Percentiles rank a stretch among this genome's conserved stretches.
These are phyloP conservation scores for Lantana camara DNA, from an alignment of 257 asterid species.

Conservation along the genomic window DNA sequence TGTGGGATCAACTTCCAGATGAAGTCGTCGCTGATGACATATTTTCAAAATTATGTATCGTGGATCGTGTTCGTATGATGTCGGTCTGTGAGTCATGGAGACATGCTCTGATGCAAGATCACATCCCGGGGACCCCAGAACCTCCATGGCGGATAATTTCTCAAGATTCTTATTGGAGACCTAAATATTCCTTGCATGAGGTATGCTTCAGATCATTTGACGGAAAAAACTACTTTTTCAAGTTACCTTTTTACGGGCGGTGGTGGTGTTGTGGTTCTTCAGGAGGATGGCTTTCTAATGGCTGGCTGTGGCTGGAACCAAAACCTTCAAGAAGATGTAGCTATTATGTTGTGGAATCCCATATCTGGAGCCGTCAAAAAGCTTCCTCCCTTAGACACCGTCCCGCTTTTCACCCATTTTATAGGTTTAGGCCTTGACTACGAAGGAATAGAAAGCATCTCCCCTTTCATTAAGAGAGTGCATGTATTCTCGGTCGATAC, in stretches of 20 bases:
- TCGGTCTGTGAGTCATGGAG: constrained; percentile 26
- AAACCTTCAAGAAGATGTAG: not conserved
- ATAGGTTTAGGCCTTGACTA: not conserved
- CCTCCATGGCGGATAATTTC: constrained; percentile 24
- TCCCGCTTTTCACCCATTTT: not conserved
- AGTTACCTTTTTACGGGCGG: not conserved
- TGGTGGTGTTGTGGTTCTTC: constrained; percentile 26
- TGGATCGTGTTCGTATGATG: constrained; percentile 20
- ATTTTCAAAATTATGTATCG: not conserved
- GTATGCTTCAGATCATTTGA: constrained; percentile 4
- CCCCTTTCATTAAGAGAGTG: not conserved
- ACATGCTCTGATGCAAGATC: not conserved
- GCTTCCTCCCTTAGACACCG: constrained; percentile 16
- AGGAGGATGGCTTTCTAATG: constrained; percentile 17
- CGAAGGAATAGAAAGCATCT: not conserved
- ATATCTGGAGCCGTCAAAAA: constrained; percentile 7
- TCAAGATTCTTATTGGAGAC: not conserved
- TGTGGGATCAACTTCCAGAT: not conserved
- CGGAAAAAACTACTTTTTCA: constrained; percentile 4
- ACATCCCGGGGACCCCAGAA: constrained; percentile 11
- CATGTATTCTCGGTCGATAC: no score
- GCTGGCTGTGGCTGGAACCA: not conserved
- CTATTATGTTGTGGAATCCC: constrained; percentile 20
- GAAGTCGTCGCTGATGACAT: not conserved
- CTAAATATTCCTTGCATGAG: not conserved